Base-by-base conservation (phyloP, 192 early-diverging fungal genomes). In the Podochytrium sp. region DNA sequence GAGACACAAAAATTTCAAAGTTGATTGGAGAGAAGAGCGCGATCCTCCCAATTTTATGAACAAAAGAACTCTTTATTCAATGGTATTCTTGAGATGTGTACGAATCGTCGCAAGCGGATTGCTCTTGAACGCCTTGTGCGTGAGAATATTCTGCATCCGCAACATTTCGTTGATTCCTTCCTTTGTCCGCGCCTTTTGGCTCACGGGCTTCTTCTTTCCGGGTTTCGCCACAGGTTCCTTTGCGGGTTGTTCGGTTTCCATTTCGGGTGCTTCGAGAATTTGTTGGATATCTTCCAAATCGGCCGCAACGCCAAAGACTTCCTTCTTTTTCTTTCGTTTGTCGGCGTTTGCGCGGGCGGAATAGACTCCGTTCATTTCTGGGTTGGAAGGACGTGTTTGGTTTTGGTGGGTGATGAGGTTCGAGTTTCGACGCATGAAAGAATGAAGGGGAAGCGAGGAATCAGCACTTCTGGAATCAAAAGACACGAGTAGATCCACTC, bases 81-180 rank as follows among this genome's bases (percentile, higher is more conserved):
- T 27, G 52, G 59, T 61, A 35, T 69, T 69, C 51, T 56, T 52
- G 50, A 69, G 34, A 39, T 69, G 66, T 33, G 49, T 52, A 2
- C 47, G 43, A 18, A 69, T 56, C 18, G 66, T 69, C n/a, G 18
- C 66, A 25, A 69, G 47, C 51, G 66, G 51, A 40, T 55, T 56
- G 2, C 33, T 20, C 51, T 69, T 52, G 66, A 69, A 69, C 66
- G 49, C 30, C 47, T 37, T 56, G 37, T 69, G 66, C 35, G 16
- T 23, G 25, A 69, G 30, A 14, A 69, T 39, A 29, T 18, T 55
- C 66, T 69, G 66, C 51, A 69, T 12, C 29, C 66, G 47, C 66
- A 56, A 29, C 66, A 69, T 69, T 29, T 69, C 66, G 34, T 52
- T 56, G 27, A 69, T 29, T n/a, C 66, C 52, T 40, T 69, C 66